Evolutionary conservation across 2,329 filamentous ascomycete species (phyloP), one percentile per base, ranked within the genome.

Genomic region (Emydomyces testavorans): DNA sequence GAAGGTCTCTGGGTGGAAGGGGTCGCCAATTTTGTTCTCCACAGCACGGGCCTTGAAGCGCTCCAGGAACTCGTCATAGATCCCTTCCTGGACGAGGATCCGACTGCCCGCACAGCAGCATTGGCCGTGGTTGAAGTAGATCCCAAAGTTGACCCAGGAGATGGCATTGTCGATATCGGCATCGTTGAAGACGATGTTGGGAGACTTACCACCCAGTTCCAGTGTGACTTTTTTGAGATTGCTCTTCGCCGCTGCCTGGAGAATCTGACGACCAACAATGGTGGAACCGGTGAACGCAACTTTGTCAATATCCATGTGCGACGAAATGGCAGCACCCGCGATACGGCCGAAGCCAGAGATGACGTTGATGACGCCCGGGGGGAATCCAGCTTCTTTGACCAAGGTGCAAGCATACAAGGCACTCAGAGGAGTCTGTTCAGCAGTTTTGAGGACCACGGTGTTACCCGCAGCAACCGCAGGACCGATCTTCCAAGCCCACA

Each of bases 401-500:
- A 80, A 70, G 47, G 64, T 72, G 48, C 69, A 66, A 23, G 73
- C 74, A 50, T 74, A 69, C 48, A 78, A 71, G 66, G 84, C 89
- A 62, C 76, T 80, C 2, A 83, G 69, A 2, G 80, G 80, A 0
- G 79, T 82, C 65, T 82, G 79, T 59, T 83, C 80, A 7, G 80
- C 78, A 5, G 79, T 73, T 67, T 83, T 83, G 31, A 83, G 63
- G 26, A 83, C 69, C 11, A 83, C 65, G 2, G 76, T 76, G 61
- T 82, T 82, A 49, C 78, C 78, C 46, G 73, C 70, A 3, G 78
- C 78, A 15, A 83, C 55, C 13, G 79, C 79, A 18, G 85, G 85
- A 15, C 82, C 85, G 2, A 90, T 72, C 78, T 93, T 93, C 86
- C 86, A 93, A 46, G 84, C 58, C 82, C 75, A 77, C 85, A 90